Evolutionary conservation across 805 yeast species (phyloP), one percentile per base, ranked within the genome.

Genomic region (Priceomyces carsonii): DNA sequence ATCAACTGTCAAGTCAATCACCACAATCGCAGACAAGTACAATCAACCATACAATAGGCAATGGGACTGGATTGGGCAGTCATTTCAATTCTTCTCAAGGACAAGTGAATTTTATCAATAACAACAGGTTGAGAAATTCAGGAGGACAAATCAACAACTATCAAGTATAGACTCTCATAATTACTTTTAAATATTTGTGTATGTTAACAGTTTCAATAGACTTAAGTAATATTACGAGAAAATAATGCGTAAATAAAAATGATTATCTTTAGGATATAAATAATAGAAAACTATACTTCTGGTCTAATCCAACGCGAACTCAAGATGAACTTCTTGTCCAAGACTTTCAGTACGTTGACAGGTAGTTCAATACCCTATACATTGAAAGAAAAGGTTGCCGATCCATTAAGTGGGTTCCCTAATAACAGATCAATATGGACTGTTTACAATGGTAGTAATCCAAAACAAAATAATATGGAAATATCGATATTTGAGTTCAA

Each of bases 401-500:
- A 57, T 28, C 57, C 66, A 9, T 23, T 42, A 3, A 22, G 37
- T 3, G 30, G 41, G 8, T 44, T 34, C 14, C 50, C 55, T 3
- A 57, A 48, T 18, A 40, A 57, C 5, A 55, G 59, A 12, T 57
- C 76, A 2, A 64, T 84, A 1, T 88, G 93, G 91, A 68, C 68
- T 3, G 43, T 85, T 1, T 79, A 78, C 48, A 66, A 79, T 27
- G 95, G 85, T 6, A 59, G 73, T 3, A 64, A 70, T 33, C 69
- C 73, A 19, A 69, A 77, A 61, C 76, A 71, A 18, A 79, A 73
- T 39, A 59, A 64, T 16, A 35, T 73, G 2, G 57, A 66, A 6
- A 82, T 83, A 21, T 70, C 91, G 0, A 71, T 86, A 10, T 86
- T 87, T 52, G 82, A 76, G 48, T 82, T 79, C 48, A 79, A 77